Percentiles rank a stretch among this genome's conserved stretches.
Conservation (phyloP, 2,329 filamentous ascomycete genomes). For the Plectosphaerella sp. region DNA sequence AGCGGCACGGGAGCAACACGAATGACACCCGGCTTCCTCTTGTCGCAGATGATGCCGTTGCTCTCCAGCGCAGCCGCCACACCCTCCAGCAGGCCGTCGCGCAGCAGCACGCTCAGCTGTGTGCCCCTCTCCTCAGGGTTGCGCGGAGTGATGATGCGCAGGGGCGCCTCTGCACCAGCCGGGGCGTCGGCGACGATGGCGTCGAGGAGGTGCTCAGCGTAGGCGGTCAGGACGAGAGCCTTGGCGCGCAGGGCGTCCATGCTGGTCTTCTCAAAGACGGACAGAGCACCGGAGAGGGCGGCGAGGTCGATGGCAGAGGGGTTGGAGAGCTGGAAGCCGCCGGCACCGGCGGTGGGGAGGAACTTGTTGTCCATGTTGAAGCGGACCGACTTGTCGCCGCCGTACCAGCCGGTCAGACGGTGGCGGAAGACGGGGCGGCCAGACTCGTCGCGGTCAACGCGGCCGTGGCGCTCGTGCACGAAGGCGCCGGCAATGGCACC, state of each 20-base stretch:
- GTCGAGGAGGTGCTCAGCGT: constrained; percentile 65
- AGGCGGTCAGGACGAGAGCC: constrained; percentile 69
- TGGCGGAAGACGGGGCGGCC: constrained; percentile 45
- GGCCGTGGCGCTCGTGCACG: constrained; percentile 65
- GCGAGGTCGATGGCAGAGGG: constrained; percentile 74
- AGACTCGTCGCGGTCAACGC: constrained; percentile 32
- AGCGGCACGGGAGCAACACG: constrained; percentile 78
- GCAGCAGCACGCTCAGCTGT: constrained; percentile 71
- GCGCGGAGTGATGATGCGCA: constrained; percentile 64
- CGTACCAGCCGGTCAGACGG: constrained; percentile 73
- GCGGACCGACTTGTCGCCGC: constrained; percentile 60
- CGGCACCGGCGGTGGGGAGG: constrained; percentile 64
- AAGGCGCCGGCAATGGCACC: constrained; percentile 70
- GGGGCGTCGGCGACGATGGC: constrained; percentile 27
- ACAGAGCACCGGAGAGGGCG: constrained; percentile 67
- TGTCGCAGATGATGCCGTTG: constrained; percentile 72
- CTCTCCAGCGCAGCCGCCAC: constrained; percentile 61
- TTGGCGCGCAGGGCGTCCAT: constrained; percentile 68
- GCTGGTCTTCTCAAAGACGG: constrained; percentile 67
- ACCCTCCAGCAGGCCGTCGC: constrained; percentile 63
- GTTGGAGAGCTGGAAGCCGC: constrained; percentile 71
- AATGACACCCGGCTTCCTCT: constrained; percentile 81
- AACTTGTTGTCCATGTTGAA: constrained; percentile 75
- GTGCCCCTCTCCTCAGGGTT: constrained; percentile 67
- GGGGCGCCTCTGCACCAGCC: constrained; percentile 31